phyloP scores from a whole-genome alignment of 2,329 filamentous ascomycete species.

The Colletotrichum sp. region DNA sequence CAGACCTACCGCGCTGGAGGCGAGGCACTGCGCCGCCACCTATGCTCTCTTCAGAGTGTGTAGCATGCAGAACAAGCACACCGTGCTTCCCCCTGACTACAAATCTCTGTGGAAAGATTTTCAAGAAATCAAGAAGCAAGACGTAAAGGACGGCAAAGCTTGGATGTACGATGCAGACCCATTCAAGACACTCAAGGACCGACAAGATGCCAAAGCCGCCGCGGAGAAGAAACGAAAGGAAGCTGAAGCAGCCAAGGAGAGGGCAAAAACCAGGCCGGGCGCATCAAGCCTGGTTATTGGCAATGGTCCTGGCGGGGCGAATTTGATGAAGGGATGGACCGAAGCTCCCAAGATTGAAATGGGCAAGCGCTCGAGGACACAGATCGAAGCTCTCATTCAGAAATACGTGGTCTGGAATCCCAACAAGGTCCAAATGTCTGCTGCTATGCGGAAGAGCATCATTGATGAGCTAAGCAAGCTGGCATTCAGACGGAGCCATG shows the following conservation, averaged over 20 bases:
- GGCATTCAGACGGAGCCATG: conserved; percentile 88
- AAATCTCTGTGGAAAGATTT: conserved; percentile 93
- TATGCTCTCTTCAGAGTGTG: conserved; percentile 91
- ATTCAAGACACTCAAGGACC: conserved; percentile 80
- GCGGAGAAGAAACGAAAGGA: conserved; percentile 83
- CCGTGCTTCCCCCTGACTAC: conserved; percentile 90
- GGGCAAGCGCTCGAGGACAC: conserved; percentile 78
- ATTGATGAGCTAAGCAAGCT: conserved; percentile 77
- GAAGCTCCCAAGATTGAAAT: conserved; percentile 91
- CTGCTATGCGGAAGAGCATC: conserved; percentile 61
- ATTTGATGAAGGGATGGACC: conserved; percentile 77
- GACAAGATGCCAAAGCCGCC: conserved; percentile 76
- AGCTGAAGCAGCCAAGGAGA: conserved; percentile 69
- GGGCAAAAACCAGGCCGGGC: conserved; percentile 68
- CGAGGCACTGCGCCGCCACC: conserved; percentile 89
- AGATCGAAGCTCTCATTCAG: conserved; percentile 81
- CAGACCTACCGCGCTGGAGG: conserved; percentile 84
- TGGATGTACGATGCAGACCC: conserved; percentile 98
- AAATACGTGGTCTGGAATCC: conserved; percentile 87
- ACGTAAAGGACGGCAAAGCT: conserved; percentile 74
- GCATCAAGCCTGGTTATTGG: conserved; percentile 61
- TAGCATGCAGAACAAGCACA: conserved; percentile 95
- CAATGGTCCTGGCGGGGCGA: conserved; percentile 46
- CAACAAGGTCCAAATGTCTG: conserved; percentile 70
- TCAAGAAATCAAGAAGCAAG: conserved; percentile 78